These are phyloP conservation scores for Chlamydomonas asymmetrica DNA, from an alignment of 139 green algal species.

Conservation along the genomic window DNA sequence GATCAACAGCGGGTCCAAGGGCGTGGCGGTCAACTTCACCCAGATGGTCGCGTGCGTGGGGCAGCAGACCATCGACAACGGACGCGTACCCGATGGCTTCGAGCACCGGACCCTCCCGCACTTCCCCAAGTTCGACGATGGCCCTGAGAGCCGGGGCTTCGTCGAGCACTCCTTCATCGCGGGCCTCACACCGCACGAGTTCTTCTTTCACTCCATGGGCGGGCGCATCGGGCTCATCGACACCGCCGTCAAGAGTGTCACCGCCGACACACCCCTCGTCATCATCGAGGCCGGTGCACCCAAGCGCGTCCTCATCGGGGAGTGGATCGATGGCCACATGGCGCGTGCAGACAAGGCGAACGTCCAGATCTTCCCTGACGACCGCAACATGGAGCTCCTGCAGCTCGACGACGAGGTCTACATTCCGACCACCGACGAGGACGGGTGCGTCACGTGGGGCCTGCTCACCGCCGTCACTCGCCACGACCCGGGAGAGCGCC, in stretches of 20 bases:
- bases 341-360: no score
- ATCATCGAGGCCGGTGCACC: background rate
- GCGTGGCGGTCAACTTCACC: constrained; percentile 97
- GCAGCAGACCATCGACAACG: constrained; percentile 96
- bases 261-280: constrained; percentile 4
- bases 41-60: constrained; percentile 97
- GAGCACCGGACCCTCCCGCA: constrained; percentile 85
- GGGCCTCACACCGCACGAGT: constrained; percentile 93
- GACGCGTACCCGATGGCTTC: constrained; percentile 92
- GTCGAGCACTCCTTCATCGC: constrained; percentile 94
- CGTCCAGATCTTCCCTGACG: constrained; percentile 1
- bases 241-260: constrained; percentile 91
- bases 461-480: constrained; percentile 8
- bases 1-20: constrained; percentile 89
- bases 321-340: constrained; percentile 19
- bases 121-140: constrained; percentile 86
- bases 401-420: constrained; percentile 2
- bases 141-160: constrained; percentile 92
- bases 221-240: constrained; percentile 96
- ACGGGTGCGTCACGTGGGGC: constrained; percentile 5
- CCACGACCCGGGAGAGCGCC: constrained; percentile 24
- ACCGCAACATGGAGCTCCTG: constrained; percentile 21
- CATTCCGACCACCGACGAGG: constrained; percentile 10
- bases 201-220: constrained; percentile 98
- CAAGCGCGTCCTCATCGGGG: constrained; percentile 6